A percentile compares a stretch with the other conserved stretches of the same genome.
Conservation (phyloP, 1,284 basidiomycete genomes). For the Mycena citricolor region DNA sequence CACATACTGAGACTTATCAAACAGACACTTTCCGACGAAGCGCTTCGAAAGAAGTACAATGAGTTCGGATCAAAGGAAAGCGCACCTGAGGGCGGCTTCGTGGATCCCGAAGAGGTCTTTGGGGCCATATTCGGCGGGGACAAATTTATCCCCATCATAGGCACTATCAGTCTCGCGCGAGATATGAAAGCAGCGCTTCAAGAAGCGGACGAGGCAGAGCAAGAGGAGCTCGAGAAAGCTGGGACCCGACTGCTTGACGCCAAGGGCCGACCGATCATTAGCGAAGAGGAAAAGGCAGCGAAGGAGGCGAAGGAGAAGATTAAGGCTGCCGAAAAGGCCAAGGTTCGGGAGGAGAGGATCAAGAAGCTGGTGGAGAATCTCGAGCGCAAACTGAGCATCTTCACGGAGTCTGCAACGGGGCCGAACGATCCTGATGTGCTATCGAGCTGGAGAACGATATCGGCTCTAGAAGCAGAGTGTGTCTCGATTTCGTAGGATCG, state of each 20-base stretch:
- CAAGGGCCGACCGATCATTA: slow-evolving; percentile 70
- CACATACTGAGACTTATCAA: too few relatives aligned
- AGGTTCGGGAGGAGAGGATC: slow-evolving; percentile 77
- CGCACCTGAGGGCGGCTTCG: slow-evolving; percentile 73
- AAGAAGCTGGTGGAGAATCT: slow-evolving; percentile 83
- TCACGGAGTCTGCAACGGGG: slow-evolving; percentile 85
- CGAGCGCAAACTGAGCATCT: slow-evolving; percentile 86
- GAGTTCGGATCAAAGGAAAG: slow-evolving; percentile 84
- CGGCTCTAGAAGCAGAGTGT: slow-evolving; percentile 80
- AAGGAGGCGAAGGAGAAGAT: slow-evolving; percentile 77
- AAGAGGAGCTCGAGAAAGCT: slow-evolving; percentile 40
- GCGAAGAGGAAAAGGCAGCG: slow-evolving; percentile 80
- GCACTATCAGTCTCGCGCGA: slow-evolving; percentile 79
- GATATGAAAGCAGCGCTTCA: slow-evolving; percentile 99
- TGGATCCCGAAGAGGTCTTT: slow-evolving; percentile 83
- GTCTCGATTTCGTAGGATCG: slow-evolving; percentile 36
- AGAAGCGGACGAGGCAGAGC: slow-evolving; percentile 81
- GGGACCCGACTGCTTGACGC: slow-evolving; percentile 42
- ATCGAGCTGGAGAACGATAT: slow-evolving; percentile 74
- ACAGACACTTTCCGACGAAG: slow-evolving; percentile 83
- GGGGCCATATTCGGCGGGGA: slow-evolving; percentile 91
- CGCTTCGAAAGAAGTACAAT: slow-evolving; percentile 87
- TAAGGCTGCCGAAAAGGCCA: slow-evolving; percentile 77
- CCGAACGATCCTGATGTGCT: slow-evolving; percentile 72
- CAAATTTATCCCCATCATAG: slow-evolving; percentile 80